Evolutionary conservation across 2,329 filamentous ascomycete genomes (phyloP).

Genomic region (Curvularia eragrostidis): DNA sequence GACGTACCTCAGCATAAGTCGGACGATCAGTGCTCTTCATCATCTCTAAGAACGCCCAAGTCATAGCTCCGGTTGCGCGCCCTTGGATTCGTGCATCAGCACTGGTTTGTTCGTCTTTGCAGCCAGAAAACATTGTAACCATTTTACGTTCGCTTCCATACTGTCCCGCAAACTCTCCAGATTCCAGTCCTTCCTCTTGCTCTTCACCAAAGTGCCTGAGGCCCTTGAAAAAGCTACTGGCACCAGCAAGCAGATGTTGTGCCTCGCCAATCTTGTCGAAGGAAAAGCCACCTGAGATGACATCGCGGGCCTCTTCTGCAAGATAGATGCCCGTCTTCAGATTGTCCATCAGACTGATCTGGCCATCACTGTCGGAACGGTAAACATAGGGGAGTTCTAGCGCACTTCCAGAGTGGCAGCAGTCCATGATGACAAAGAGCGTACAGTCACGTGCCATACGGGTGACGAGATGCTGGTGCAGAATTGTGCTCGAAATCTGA

Average conservation of each 20-base stretch:
- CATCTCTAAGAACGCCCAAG: slow-evolving; percentile 56
- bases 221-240: slow-evolving; percentile 61
- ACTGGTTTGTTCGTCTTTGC: slow-evolving; percentile 59
- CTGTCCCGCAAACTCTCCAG: slow-evolving; percentile 52
- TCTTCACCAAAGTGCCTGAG: slow-evolving; percentile 56
- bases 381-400: slow-evolving; percentile 66
- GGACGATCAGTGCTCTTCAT: slow-evolving; percentile 50
- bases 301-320: slow-evolving; percentile 56
- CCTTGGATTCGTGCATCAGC: slow-evolving; percentile 58
- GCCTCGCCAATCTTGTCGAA: slow-evolving; percentile 60
- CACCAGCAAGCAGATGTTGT: slow-evolving; percentile 60
- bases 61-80: slow-evolving; percentile 55
- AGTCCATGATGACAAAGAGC: slow-evolving; percentile 66
- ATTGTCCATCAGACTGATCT: slow-evolving; percentile 63
- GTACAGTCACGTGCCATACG: slow-evolving; percentile 59
- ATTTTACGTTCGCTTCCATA: slow-evolving; percentile 56
- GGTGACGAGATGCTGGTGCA: slow-evolving; percentile 62
- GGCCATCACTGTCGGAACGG: slow-evolving; percentile 63
- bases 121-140: slow-evolving; percentile 61
- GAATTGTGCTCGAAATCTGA: slow-evolving; percentile 60
- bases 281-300: slow-evolving; percentile 60
- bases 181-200: slow-evolving; percentile 53
- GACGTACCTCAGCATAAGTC: slow-evolving; percentile 51
- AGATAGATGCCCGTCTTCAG: slow-evolving; percentile 60
- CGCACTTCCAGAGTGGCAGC: slow-evolving; percentile 67